These are phyloP conservation scores for Metarhizium sp. DNA, from an alignment of 2,329 filamentous ascomycete genomes.

Conservation along the genomic window DNA sequence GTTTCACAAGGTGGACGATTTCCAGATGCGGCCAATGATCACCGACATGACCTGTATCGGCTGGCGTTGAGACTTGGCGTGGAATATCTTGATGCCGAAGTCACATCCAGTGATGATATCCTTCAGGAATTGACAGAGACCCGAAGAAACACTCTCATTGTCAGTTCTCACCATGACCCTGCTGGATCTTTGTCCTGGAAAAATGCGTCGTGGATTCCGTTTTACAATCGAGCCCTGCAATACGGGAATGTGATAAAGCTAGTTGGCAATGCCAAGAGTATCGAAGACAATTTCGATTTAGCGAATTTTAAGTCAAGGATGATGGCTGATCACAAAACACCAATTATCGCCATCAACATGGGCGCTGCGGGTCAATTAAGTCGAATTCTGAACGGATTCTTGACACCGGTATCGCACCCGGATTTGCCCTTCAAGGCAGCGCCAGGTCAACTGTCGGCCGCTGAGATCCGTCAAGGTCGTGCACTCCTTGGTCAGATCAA, in stretches of 20 bases:
- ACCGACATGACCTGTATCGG: conserved; percentile 65
- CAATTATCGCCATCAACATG: conserved; percentile 95
- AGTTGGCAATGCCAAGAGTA: conserved; percentile 64
- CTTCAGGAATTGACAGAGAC: conserved; percentile 57
- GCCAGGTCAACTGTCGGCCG: conserved; percentile 83
- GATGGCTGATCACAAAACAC: conserved; percentile 62
- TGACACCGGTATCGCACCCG: conserved; percentile 90
- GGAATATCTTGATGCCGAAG: conserved; percentile 90
- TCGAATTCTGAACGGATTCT: conserved; percentile 80
- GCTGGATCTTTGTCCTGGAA: conserved; percentile 71
- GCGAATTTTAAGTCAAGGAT: conserved; percentile 74
- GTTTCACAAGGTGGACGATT: conserved; percentile 80
- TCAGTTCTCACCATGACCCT: conserved; percentile 93
- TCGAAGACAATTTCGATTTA: conserved; percentile 82
- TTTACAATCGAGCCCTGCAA: conserved; percentile 83
- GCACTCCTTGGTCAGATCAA: conserved; percentile 71
- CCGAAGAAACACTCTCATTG: conserved; percentile 70
- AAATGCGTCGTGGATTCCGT: conserved; percentile 84
- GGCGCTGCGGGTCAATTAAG: conserved; percentile 78
- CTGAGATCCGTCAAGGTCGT: conserved; percentile 74
- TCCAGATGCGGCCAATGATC: conserved; percentile 64
- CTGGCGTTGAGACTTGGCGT: conserved; percentile 74
- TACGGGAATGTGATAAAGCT: conserved; percentile 93
- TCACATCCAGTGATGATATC: conserved; percentile 71
- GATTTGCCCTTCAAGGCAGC: conserved; percentile 86